Evolutionary conservation across 768 basidiomycete genomes (phyloP).

Genomic region (Lanmaoa rubissima): DNA sequence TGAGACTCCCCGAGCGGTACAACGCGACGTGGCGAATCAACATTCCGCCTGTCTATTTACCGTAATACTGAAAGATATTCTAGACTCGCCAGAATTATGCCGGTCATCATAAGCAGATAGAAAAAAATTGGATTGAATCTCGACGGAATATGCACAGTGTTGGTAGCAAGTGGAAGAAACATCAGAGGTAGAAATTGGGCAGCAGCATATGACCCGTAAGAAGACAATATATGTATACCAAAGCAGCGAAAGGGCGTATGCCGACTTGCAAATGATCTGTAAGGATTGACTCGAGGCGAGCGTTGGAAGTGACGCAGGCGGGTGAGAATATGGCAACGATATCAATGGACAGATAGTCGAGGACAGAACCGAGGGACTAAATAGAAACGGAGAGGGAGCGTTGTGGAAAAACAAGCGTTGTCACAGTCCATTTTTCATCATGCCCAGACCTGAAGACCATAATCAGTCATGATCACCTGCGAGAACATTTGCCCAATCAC

Average conservation of each 20-base stretch:
- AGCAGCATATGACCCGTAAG: constrained; percentile 31
- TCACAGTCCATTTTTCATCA: constrained; percentile 40
- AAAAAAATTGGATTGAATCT: constrained; percentile 36
- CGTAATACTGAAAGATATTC: not conserved
- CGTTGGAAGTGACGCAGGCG: constrained; percentile 44
- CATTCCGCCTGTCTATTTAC: not conserved
- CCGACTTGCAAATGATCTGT: constrained; percentile 42
- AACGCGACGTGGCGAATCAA: constrained; percentile 8
- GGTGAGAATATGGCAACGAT: constrained; percentile 55
- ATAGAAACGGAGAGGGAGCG: constrained; percentile 25
- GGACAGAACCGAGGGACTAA: constrained; percentile 19
- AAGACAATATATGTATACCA: constrained; percentile 38
- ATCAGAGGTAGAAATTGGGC: constrained; percentile 34
- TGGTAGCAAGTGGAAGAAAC: constrained; percentile 36
- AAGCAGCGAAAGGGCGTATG: constrained; percentile 34
- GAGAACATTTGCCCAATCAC: constrained; percentile 25
- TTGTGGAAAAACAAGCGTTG: constrained; percentile 25
- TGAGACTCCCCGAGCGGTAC: not conserved
- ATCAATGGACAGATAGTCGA: constrained; percentile 42
- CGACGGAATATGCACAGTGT: constrained; percentile 46
- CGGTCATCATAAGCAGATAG: constrained; percentile 1
- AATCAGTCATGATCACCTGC: constrained; percentile 11
- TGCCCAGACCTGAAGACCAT: constrained; percentile 72
- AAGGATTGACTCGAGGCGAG: constrained; percentile 65
- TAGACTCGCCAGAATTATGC: not conserved